Conservation (phyloP, 2,329 filamentous ascomycete species). For the Thielaviopsis punctulata region DNA sequence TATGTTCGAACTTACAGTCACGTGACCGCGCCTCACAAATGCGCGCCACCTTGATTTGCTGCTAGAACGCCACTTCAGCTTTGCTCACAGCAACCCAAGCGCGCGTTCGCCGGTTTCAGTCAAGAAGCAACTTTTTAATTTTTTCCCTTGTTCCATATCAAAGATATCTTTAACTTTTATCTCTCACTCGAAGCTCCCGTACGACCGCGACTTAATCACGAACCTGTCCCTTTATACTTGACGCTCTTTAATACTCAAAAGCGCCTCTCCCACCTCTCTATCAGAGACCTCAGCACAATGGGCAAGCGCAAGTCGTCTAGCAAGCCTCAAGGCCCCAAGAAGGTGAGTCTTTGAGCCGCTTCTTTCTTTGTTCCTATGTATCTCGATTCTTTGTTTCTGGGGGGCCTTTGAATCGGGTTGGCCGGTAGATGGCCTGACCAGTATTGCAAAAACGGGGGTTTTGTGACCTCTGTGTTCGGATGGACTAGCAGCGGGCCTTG, state of each 20-base stretch:
- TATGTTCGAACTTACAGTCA: too few relatives aligned
- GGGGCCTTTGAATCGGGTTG: neutral
- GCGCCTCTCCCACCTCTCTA: neutral
- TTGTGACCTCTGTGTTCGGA: too few relatives aligned
- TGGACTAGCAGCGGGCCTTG: neutral
- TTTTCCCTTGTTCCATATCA: too few relatives aligned
- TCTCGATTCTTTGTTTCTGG: too few relatives aligned
- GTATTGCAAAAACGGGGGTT: too few relatives aligned
- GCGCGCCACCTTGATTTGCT: neutral
- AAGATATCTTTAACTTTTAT: too few relatives aligned
- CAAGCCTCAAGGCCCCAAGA: constrained; percentile 68
- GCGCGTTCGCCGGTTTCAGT: neutral
- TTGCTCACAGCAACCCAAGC: neutral
- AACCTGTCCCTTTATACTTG: neutral
- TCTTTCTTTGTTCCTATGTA: too few relatives aligned
- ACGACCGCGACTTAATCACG: too few relatives aligned
- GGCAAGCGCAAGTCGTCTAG: constrained; percentile 85
- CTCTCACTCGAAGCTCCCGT: too few relatives aligned
- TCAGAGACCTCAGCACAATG: constrained; percentile 26
- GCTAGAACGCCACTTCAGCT: neutral
- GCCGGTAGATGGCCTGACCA: neutral
- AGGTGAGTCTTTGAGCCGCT: constrained; percentile 36
- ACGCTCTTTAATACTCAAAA: too few relatives aligned
- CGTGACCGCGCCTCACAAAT: neutral
- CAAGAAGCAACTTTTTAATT: too few relatives aligned